A percentile compares a stretch with the other conserved stretches of the same genome.
Evolutionary conservation across 495 filamentous ascomycete genomes (phyloP).

Genomic region (Pyrenula massariospora): DNA sequence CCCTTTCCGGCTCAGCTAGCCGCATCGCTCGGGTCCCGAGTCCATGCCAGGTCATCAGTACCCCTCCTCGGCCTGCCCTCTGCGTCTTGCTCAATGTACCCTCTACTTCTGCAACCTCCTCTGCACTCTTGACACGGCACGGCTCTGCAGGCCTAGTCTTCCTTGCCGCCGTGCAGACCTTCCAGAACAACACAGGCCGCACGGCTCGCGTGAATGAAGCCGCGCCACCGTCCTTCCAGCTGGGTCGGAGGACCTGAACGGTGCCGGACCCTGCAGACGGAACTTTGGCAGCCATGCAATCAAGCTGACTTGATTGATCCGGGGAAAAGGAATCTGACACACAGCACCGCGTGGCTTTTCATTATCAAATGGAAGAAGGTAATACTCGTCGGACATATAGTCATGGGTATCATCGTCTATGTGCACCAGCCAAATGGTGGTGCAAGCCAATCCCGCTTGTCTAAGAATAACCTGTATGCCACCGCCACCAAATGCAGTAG

Average conservation of each 20-base stretch:
- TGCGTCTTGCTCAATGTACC: no score
- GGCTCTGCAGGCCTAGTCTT: not conserved
- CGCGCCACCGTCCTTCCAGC: not conserved
- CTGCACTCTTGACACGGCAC: not conserved
- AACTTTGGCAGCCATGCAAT: no score
- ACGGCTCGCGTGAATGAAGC: not conserved
- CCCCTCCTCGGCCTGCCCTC: no score
- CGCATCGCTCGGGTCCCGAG: no score
- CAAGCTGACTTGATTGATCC: no score
- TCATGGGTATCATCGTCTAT: not conserved
- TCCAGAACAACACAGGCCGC: not conserved
- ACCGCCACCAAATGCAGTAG: not conserved
- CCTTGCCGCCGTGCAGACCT: not conserved
- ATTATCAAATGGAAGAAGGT: no score
- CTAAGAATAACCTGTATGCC: not conserved
- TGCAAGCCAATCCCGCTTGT: not conserved
- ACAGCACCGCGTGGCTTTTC: no score
- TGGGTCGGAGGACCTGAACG: not conserved
- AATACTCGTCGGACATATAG: no score
- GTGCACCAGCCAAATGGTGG: not conserved
- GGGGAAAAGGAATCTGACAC: no score
- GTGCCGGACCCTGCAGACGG: not conserved
- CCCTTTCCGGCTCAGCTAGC: not conserved
- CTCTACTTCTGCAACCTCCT: no score
- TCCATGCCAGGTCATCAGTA: no score